Base-by-base conservation (phyloP, 2,329 filamentous ascomycete species). In the Paecilomyces variotii region DNA sequence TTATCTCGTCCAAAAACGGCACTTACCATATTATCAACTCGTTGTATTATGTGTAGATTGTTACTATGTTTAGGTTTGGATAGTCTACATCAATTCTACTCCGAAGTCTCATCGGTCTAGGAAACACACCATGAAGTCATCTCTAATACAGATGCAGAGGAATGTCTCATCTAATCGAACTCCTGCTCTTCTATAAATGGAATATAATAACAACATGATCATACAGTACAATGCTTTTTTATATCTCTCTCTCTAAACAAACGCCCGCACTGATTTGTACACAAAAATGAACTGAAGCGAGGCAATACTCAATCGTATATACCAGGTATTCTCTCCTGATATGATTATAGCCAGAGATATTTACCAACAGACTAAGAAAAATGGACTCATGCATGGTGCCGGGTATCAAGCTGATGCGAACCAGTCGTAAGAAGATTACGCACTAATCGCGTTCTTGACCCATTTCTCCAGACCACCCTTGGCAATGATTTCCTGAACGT, bases 401-500 rank as follows among this genome's bases (percentile, higher is more conserved):
- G 39, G 39, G 39, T 45, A 45, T 45, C 39, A 45, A 45, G n/a
- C 12, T 19, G 32, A 34, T 34, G 32, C 9, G 32, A 34, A 34
- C 32, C 10, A 34, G 25, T 52, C 25, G 25, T 12, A 28, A 26
- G 27, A 26, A 55, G 56, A 45, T 63, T 51, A 69, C 27, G 64
- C 64, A 25, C 61, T 60, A 53, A 91, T 88, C 71, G 89, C 80
- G 58, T 81, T 80, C 80, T 88, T 88, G 9, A 94, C 88, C 91
- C 90, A 95, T 62, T 86, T 87, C 79, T 92, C 89, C 60, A 95
- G 70, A 0, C 91, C 91, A 2, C 90, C 90, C 55, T 81, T 74
- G 0, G 89, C 87, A 67, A 93, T 90, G 58, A 93, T 91, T 68
- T 89, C 89, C 72, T 96, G 91, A 57, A 96, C 88, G 68, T 93